Conservation (phyloP, 1,284 basidiomycete species). For the Ustilago tritici region DNA sequence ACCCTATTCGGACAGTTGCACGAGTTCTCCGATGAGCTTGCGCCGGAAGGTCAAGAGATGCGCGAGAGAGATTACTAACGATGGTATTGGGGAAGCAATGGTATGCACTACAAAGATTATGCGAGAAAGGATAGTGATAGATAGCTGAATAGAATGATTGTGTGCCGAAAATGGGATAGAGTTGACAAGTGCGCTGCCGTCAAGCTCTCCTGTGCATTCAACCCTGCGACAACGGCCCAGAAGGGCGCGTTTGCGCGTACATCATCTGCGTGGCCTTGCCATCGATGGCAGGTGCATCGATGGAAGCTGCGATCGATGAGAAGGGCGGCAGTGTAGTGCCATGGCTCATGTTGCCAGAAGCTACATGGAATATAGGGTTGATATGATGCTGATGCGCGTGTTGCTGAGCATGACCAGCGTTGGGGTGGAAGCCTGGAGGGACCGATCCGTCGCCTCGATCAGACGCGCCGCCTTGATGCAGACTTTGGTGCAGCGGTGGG, state of each 20-base stretch:
- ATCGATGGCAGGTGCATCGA: slow-evolving; percentile 33
- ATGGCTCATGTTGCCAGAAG: slow-evolving; percentile 25
- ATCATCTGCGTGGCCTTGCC: slow-evolving; percentile 42
- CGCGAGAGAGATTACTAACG: slow-evolving; percentile 5
- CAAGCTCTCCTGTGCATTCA: background rate
- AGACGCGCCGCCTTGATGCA: slow-evolving; percentile 23
- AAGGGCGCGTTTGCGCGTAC: slow-evolving; percentile 33
- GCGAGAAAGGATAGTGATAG: slow-evolving; percentile 15
- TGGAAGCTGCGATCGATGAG: slow-evolving; percentile 55
- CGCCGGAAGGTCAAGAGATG: no score
- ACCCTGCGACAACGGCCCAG: slow-evolving; percentile 31
- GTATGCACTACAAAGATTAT: slow-evolving; percentile 32
- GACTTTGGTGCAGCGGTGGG: slow-evolving; percentile 47
- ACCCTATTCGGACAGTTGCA: no score
- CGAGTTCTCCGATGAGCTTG: no score
- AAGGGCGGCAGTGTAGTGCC: slow-evolving; percentile 57
- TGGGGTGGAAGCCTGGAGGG: slow-evolving; percentile 15
- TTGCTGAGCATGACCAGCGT: slow-evolving; percentile 19
- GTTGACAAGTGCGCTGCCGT: background rate
- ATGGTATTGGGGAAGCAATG: slow-evolving; percentile 37
- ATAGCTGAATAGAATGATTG: slow-evolving; percentile 3
- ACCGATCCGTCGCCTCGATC: slow-evolving; percentile 20
- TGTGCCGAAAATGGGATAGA: background rate
- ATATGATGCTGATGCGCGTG: slow-evolving; percentile 42
- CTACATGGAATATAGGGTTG: slow-evolving; percentile 57